Evolutionary conservation across 1,139 yeast species (phyloP).

Genomic region (Wickerhamomyces sp.): DNA sequence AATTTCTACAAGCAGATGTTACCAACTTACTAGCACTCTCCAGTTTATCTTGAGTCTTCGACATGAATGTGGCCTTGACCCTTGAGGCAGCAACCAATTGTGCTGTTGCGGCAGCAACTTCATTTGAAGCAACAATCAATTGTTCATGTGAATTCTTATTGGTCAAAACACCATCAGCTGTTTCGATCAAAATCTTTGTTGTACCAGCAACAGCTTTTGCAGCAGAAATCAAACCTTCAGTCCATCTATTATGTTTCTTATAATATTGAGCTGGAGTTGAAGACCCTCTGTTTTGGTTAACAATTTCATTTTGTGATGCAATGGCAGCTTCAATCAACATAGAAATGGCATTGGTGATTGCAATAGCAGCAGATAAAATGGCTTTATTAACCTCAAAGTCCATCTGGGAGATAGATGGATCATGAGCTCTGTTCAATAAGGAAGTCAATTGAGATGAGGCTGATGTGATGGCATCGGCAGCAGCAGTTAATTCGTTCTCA

Average conservation of each 20-base stretch:
- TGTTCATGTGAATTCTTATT: conserved; percentile 69
- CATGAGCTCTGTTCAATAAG: conserved; percentile 43
- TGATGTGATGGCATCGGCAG: conserved; percentile 62
- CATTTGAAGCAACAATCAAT: conserved; percentile 84
- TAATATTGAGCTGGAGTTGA: conserved; percentile 72
- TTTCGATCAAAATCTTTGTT: conserved; percentile 71
- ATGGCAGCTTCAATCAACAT: conserved; percentile 71
- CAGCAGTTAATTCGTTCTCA: conserved; percentile 64
- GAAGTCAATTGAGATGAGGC: conserved; percentile 60
- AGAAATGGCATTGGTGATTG: conserved; percentile 76
- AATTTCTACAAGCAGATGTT: conserved; percentile 65
- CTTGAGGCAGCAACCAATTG: conserved; percentile 91
- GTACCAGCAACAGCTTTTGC: conserved; percentile 86
- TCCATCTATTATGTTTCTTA: conserved; percentile 88
- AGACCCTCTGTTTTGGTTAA: conserved; percentile 62
- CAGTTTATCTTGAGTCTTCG: conserved; percentile 70
- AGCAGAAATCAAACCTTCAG: conserved; percentile 89
- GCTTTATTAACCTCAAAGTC: conserved; percentile 75
- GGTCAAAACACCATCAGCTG: conserved; percentile 80
- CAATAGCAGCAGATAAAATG: conserved; percentile 72
- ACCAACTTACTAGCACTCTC: conserved; percentile 70
- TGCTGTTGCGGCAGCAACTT: conserved; percentile 90
- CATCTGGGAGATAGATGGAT: conserved; percentile 52
- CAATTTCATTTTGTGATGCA: conserved; percentile 81
- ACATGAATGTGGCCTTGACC: conserved; percentile 74